Evolutionary conservation across 2,329 filamentous ascomycete species (phyloP).

Genomic region (Cladosporium sp.): DNA sequence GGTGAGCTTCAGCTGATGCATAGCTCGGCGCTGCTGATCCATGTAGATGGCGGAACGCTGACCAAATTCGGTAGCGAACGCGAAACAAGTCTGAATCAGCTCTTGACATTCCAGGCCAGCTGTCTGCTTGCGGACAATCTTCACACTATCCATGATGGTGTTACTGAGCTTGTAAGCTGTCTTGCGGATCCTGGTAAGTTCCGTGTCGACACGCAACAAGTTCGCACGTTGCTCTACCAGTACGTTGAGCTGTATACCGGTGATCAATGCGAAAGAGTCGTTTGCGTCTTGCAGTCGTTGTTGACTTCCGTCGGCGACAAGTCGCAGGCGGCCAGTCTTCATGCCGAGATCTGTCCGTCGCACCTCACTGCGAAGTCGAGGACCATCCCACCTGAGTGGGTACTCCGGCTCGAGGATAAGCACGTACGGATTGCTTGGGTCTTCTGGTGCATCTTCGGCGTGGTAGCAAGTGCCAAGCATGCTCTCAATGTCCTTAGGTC

Average conservation of each 20-base stretch:
- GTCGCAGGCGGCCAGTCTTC: slow-evolving; percentile 79
- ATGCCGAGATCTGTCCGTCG: slow-evolving; percentile 81
- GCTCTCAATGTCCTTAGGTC: slow-evolving; percentile 78
- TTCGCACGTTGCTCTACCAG: slow-evolving; percentile 92
- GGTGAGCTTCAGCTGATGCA: slow-evolving; percentile 96
- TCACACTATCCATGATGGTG: slow-evolving; percentile 97
- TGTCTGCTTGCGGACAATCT: slow-evolving; percentile 85
- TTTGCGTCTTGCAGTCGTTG: slow-evolving; percentile 77
- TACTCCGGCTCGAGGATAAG: slow-evolving; percentile 82
- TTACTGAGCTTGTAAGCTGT: slow-evolving; percentile 96
- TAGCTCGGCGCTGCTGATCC: slow-evolving; percentile 90
- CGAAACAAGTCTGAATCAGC: slow-evolving; percentile 95
- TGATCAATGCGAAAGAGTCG: slow-evolving; percentile 74
- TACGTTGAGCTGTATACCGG: slow-evolving; percentile 82
- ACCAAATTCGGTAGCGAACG: slow-evolving; percentile 98
- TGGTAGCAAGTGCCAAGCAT: slow-evolving; percentile 81
- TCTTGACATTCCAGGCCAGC: slow-evolving; percentile 86
- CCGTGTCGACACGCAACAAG: slow-evolving; percentile 84
- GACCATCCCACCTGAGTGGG: slow-evolving; percentile 77
- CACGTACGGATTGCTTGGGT: slow-evolving; percentile 79
- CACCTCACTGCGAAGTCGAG: slow-evolving; percentile 67
- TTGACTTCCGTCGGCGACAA: slow-evolving; percentile 86
- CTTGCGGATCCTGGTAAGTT: slow-evolving; percentile 90
- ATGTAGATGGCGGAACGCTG: slow-evolving; percentile 93
- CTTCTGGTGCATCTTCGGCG: slow-evolving; percentile 68